Evolutionary conservation across 1,284 basidiomycete species (phyloP), one percentile per base, ranked within the genome.

Genomic region (Leccinum pallidistipes): DNA sequence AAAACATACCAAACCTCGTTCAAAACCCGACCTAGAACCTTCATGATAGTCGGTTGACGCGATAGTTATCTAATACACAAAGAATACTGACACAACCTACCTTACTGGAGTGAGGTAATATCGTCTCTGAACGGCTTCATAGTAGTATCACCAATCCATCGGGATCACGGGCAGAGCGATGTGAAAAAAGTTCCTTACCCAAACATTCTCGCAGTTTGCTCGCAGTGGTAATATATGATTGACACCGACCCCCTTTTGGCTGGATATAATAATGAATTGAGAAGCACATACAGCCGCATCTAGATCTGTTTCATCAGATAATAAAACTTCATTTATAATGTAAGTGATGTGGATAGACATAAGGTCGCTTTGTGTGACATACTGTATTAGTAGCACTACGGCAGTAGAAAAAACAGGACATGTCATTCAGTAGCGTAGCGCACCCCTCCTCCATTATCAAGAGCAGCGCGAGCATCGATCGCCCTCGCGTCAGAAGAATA

Each of bases 391-490:
- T 7, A 34, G 11, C 32, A 34, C 32, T 34, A 4, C 11, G 3
- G 16, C 43, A 18, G 16, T 21, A 11, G 8, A 50, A 50, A 16
- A 14, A 27, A 50, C n/a, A n/a, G 8, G 32, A 5, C 32, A 12
- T 34, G 32, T 64, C 18, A 61, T 47, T 21, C 43, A 40, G 2
- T 11, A 34, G 57, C 50, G n/a, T 56, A 63, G 3, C 29, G 27
- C 2, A 56, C 5, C 5, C 43, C 45, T 57, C 60, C 51, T 32
- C 53, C 57, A 21, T 51, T 43, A 9, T 58, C 49, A 16, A 71
- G 50, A 56, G 60, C 69, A 59, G 31, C 31, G 0, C 56, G 57
- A 56, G 49, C 45, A 1, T 68, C 21, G 8, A 68, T 27, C 12
- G 21, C 49, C 34, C 5, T 50, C 14, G 31, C 51, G 27, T 49